A percentile compares a stretch with the other conserved stretches of the same genome.
Conservation (phyloP, 345 rosid species). For the Dimocarpus longan region DNA sequence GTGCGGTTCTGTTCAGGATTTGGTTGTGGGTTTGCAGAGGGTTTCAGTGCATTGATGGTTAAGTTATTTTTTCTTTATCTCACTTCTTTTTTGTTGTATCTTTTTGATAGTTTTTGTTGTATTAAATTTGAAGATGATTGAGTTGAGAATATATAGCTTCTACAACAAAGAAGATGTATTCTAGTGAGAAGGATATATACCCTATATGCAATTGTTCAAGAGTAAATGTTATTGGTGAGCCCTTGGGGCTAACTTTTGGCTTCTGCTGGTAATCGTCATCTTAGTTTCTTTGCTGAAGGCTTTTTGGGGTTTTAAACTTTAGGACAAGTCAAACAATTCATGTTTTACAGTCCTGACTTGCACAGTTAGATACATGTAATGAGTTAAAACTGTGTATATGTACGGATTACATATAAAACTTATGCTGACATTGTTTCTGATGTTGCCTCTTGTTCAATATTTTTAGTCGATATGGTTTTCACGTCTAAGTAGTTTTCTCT, state of each 20-base stretch:
- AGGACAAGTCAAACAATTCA: constrained; percentile 6
- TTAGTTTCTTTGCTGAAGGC: constrained; percentile 22
- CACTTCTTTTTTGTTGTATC: neutral
- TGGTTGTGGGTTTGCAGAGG: constrained; percentile 97
- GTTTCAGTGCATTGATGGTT: constrained; percentile 75
- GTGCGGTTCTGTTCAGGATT: constrained; percentile 69
- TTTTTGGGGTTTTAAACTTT: constrained; percentile 22
- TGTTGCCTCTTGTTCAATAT: neutral
- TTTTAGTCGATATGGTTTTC: no score
- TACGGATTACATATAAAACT: neutral
- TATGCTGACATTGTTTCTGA: constrained; percentile 13
- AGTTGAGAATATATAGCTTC: constrained; percentile 10
- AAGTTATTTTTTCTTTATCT: constrained; percentile 25
- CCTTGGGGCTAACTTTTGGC: neutral
- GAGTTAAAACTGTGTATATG: constrained; percentile 19
- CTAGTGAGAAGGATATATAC: neutral
- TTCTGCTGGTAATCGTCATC: constrained; percentile 14
- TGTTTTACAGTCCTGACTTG: constrained; percentile 23
- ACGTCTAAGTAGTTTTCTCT: neutral
- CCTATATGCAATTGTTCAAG: constrained; percentile 6
- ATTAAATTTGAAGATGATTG: constrained; percentile 3
- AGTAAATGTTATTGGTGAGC: neutral
- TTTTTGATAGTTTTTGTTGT: constrained; percentile 5
- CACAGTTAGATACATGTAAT: constrained; percentile 1
- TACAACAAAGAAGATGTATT: neutral